phyloP scores from a whole-genome alignment of 2,329 filamentous ascomycete species.

The Fusarium sp. region DNA sequence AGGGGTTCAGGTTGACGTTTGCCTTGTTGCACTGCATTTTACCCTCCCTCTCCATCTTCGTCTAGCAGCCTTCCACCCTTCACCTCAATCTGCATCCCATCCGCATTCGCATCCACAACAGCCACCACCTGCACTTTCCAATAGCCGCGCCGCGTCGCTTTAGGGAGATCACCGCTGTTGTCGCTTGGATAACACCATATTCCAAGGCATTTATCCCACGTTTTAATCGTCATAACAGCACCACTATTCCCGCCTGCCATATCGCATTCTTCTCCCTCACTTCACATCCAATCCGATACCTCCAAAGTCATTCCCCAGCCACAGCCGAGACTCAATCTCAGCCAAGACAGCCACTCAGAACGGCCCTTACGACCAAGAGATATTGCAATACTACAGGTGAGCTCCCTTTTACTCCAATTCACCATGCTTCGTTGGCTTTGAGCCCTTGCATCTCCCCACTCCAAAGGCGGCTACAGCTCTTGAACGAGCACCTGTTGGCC shows the following conservation, averaged over 20 bases:
- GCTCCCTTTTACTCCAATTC: conserved; percentile 31
- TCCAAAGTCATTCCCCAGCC: conserved; percentile 34
- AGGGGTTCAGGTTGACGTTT: conserved; percentile 3
- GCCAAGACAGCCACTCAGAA: conserved; percentile 19
- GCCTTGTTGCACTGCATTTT: neutral
- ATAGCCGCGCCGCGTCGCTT: conserved; percentile 18
- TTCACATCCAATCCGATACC: conserved; percentile 24
- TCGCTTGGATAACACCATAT: neutral
- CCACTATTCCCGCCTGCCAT: neutral
- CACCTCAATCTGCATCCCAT: neutral
- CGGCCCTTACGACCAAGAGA: conserved; percentile 31
- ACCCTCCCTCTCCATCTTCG: neutral
- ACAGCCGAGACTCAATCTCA: conserved; percentile 33
- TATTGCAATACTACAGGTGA: conserved; percentile 24
- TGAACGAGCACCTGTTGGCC: conserved; percentile 14
- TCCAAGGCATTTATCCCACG: neutral
- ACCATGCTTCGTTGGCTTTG: conserved; percentile 34
- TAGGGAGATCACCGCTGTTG: neutral
- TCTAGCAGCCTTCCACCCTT: conserved; percentile 11
- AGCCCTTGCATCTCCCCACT: conserved; percentile 37
- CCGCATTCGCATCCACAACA: conserved; percentile 15
- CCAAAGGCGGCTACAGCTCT: conserved; percentile 33
- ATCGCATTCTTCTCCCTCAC: neutral
- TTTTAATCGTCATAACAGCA: neutral
- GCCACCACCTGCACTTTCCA: conserved; percentile 17